These are phyloP conservation scores for Xylaria flabelliformis DNA, from an alignment of 495 filamentous ascomycete genomes.

Conservation along the genomic window DNA sequence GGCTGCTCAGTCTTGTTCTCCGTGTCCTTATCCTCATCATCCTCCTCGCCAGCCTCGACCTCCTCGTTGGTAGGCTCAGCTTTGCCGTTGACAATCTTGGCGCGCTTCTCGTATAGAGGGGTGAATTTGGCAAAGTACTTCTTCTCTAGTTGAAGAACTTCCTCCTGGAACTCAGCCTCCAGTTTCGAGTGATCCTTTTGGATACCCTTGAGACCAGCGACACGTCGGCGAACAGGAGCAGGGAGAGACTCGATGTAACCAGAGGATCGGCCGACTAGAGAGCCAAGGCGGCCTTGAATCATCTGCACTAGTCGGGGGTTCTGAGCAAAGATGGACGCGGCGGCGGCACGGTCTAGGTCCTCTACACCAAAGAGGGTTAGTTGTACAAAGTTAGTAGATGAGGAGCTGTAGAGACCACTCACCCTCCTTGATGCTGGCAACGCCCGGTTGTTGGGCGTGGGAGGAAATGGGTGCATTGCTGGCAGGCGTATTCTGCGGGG, in stretches of 20 bases:
- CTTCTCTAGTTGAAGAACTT: slow-evolving; percentile 97
- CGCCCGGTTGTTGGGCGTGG: slow-evolving; percentile 92
- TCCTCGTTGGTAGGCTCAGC: slow-evolving; percentile 86
- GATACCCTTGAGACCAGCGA: slow-evolving; percentile 93
- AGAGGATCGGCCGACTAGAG: slow-evolving; percentile 91
- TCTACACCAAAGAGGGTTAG: slow-evolving; percentile 61
- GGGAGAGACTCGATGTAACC: slow-evolving; percentile 98
- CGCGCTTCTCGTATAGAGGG: slow-evolving; percentile 93
- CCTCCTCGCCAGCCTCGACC: slow-evolving; percentile 82
- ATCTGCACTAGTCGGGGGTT: slow-evolving; percentile 93
- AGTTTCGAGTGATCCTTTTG: slow-evolving; percentile 99
- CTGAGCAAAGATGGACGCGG: slow-evolving; percentile 89
- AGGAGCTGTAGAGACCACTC: slow-evolving; percentile 40
- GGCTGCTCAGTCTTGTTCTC: slow-evolving; percentile 62
- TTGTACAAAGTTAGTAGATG: slow-evolving; percentile 4
- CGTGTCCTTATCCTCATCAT: slow-evolving; percentile 65
- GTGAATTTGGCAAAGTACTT: slow-evolving; percentile 99
- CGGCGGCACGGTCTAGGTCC: slow-evolving; percentile 83
- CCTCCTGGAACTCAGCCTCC: slow-evolving; percentile 97
- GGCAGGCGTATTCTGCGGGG: slow-evolving; percentile 94
- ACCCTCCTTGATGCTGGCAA: slow-evolving; percentile 98
- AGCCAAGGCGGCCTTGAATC: slow-evolving; percentile 95
- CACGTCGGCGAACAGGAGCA: slow-evolving; percentile 83
- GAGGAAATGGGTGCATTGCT: slow-evolving; percentile 97
- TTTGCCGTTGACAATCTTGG: slow-evolving; percentile 88